A percentile compares a stretch with the other conserved stretches of the same genome.
Conservation (phyloP, 345 rosid genomes). For the Rhizophora mangle region DNA sequence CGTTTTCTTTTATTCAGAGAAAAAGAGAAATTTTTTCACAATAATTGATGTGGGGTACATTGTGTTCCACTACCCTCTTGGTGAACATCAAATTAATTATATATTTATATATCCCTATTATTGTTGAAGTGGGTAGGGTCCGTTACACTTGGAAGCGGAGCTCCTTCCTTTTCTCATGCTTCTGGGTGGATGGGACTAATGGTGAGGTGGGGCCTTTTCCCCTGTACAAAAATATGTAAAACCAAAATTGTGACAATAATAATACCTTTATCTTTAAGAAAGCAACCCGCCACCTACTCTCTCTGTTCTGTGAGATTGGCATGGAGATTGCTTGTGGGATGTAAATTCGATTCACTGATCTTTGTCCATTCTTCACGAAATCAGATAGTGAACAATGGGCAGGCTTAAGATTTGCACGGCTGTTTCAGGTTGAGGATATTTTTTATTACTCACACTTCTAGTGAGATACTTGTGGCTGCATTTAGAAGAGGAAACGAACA, state of each 20-base stretch:
- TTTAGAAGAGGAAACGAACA: no score
- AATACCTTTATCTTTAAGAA: slow-evolving; percentile 38
- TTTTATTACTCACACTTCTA: neutral
- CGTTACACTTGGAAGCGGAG: slow-evolving; percentile 38
- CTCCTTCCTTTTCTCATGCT: slow-evolving; percentile 9
- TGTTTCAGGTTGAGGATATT: neutral
- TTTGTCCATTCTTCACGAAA: slow-evolving; percentile 13
- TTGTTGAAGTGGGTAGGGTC: slow-evolving; percentile 48
- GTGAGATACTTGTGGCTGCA: neutral
- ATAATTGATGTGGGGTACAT: slow-evolving; percentile 45
- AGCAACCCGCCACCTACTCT: slow-evolving; percentile 51
- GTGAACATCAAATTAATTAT: neutral
- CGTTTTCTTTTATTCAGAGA: neutral
- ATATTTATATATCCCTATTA: neutral
- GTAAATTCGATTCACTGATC: slow-evolving; percentile 5
- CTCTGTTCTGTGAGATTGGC: neutral
- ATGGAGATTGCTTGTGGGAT: slow-evolving; percentile 27
- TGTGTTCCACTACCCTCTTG: neutral
- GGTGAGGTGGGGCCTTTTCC: slow-evolving; percentile 14
- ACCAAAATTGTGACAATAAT: slow-evolving; percentile 26
- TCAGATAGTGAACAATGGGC: neutral
- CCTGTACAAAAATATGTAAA: slow-evolving; percentile 12
- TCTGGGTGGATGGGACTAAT: slow-evolving; percentile 13
- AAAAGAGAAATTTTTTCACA: neutral
- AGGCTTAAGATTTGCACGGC: neutral